Conservation (phyloP, 148 eudicot genomes). For the Chenopodium suecicum region DNA sequence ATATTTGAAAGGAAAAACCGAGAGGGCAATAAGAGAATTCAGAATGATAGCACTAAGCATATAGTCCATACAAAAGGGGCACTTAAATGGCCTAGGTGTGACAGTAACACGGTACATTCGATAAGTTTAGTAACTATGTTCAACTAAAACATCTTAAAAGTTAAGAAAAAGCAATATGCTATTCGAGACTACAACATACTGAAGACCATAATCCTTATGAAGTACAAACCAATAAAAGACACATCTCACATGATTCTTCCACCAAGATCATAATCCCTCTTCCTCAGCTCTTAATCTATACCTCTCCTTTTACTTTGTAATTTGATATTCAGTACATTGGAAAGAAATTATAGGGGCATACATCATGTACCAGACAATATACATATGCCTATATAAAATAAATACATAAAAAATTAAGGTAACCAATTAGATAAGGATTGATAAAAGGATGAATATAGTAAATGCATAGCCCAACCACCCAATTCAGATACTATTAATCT, state of each 20-base stretch:
- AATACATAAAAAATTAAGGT: no score
- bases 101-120: not conserved
- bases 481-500: not conserved
- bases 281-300: not conserved
- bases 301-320: not conserved
- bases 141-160: not conserved
- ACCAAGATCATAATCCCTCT: not conserved
- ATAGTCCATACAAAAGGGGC: not conserved
- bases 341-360: not conserved
- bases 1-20: slow-evolving; percentile 3
- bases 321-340: not conserved
- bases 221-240: not conserved
- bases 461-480: not conserved
- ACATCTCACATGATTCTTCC: not conserved
- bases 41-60: not conserved
- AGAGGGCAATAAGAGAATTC: not conserved
- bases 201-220: not conserved
- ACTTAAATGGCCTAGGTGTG: not conserved
- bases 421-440: not conserved
- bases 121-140: not conserved
- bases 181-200: not conserved
- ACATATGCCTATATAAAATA: not conserved
- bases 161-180: not conserved
- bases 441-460: not conserved
- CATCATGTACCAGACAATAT: not conserved